Base-by-base conservation (phyloP, 805 yeast species). In the Saccharomyces kudriavzevii region DNA sequence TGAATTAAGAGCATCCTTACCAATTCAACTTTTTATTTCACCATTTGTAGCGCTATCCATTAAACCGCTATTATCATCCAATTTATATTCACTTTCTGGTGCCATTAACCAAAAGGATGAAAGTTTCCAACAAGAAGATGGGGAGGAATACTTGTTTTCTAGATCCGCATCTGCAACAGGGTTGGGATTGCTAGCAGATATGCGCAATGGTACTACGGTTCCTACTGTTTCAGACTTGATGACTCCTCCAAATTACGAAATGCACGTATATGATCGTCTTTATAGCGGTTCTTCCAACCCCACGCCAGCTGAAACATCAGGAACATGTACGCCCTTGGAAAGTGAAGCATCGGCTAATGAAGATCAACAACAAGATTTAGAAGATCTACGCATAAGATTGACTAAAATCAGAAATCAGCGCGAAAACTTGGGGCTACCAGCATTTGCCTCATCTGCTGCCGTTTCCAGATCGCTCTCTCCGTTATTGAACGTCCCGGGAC, bases 1-100 rank as follows among this genome's bases (percentile, higher is more conserved):
- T 0, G 97, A 91, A 68, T 74, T 92, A 50, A 76, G 98, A 30
- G 97, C 97, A 0, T 85, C 97, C 0, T 74, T 92, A 57, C 98
- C 98, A 0, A 76, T 92, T 3, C 79, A 77, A 28, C 68, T 89
- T 31, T 88, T 85, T 68, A 84, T 89, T 26, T 80, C 85, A 4
- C 97, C 98, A 5, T 87, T 87, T 67, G 87, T 94, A 4, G 80
- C 92, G 0, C 75, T 92, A 17, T 35, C 43, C 10, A 17, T 35
- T 11, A 35, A 35, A 8, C 43, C 43, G 8, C 6, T 35, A 17
- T 35, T 24, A 17, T 35, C 43, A 8, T 35, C 43, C 13, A 35
- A 35, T n/a, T 74, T 80, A 17, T 84, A 85, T 2, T 73, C 68
- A 56, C 68, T 61, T 45, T 56, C 48, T 45, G 68, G 67, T 48